Percentiles rank a stretch among this genome's conserved stretches.
phyloP scores from a whole-genome alignment of 2,329 filamentous ascomycete genomes.

The Polychaeton citri region DNA sequence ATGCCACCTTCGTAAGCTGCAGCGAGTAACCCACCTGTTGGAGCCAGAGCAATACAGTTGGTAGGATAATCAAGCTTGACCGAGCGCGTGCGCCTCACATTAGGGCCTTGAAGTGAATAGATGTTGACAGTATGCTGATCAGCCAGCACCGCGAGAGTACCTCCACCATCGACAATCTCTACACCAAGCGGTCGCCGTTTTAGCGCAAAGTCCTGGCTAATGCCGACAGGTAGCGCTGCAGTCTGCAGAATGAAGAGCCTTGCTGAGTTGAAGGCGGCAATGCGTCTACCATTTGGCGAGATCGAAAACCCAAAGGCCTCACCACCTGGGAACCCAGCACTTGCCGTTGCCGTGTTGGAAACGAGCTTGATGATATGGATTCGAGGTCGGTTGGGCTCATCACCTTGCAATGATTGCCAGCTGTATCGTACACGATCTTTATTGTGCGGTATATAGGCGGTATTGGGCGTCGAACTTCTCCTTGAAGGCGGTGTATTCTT shows the following conservation, averaged over 20 bases:
- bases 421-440: slow-evolving; percentile 23
- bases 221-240: slow-evolving; percentile 43
- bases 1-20: slow-evolving; percentile 77
- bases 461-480: background rate
- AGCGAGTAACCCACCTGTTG: slow-evolving; percentile 68
- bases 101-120: slow-evolving; percentile 52
- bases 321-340: slow-evolving; percentile 46
- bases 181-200: slow-evolving; percentile 60
- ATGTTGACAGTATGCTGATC: slow-evolving; percentile 73
- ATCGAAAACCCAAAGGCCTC: slow-evolving; percentile 77
- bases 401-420: slow-evolving; percentile 24
- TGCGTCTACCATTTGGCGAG: slow-evolving; percentile 58
- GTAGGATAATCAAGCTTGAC: slow-evolving; percentile 67
- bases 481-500: slow-evolving; percentile 6
- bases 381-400: slow-evolving; percentile 22
- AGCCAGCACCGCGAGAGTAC: slow-evolving; percentile 62
- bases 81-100: slow-evolving; percentile 53
- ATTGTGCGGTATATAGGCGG: slow-evolving; percentile 9
- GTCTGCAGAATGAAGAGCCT: slow-evolving; percentile 69
- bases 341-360: slow-evolving; percentile 72
- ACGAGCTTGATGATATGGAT: slow-evolving; percentile 57
- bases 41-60: slow-evolving; percentile 65
- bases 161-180: slow-evolving; percentile 65
- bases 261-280: slow-evolving; percentile 75
- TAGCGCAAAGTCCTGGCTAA: slow-evolving; percentile 63